Base-by-base conservation (phyloP, 441 rosid species). In the Mallotus japonicus region DNA sequence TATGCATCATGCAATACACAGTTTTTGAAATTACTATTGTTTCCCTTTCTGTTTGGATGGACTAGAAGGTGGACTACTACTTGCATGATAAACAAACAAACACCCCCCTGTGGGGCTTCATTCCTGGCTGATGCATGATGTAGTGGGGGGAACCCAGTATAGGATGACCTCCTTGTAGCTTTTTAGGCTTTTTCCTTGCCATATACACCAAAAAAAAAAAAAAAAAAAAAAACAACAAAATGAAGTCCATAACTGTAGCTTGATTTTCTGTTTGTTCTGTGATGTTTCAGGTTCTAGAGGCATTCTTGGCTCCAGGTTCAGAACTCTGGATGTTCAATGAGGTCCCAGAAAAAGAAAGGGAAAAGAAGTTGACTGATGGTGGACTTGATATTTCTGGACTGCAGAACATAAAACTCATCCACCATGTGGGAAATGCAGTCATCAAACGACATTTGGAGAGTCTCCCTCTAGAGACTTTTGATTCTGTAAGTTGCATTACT, bases 281-380 rank as follows among this genome's bases (percentile, higher is more conserved):
- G 8, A 62, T 15, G 6, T 64, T 73, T 53, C 84, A 90, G 98
- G 98, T 91, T 62, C 81, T 91, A 62, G 97, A 91, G 83, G 93
- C 97, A 73, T 85, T 89, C 70, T 86, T 93, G 54, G 92, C 98
- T 32, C 93, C 93, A 40, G 97, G 95, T 81, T 93, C 98, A 32
- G 96, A 93, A 80, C 80, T 93, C 71, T 93, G 98, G 98, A 89
- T 93, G 89, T 88, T 93, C 82, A 93, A 92, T 65, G 98, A 92
- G 78, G 97, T 93, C 67, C 91, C 93, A 54, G 91, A 88, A 77
- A 83, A 85, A 69, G 95, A 88, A 78, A 89, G 95, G 84, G 92
- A 93, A 79, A 87, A 66, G 62, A 93, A 90, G 83, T 83, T 93
- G 77, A 80, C 79, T 63, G 93, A 89, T 72, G 92, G 93, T 47